A percentile compares a stretch with the other conserved stretches of the same genome.
phyloP scores from a whole-genome alignment of 257 asterid species.

The Handroanthus guayacan region DNA sequence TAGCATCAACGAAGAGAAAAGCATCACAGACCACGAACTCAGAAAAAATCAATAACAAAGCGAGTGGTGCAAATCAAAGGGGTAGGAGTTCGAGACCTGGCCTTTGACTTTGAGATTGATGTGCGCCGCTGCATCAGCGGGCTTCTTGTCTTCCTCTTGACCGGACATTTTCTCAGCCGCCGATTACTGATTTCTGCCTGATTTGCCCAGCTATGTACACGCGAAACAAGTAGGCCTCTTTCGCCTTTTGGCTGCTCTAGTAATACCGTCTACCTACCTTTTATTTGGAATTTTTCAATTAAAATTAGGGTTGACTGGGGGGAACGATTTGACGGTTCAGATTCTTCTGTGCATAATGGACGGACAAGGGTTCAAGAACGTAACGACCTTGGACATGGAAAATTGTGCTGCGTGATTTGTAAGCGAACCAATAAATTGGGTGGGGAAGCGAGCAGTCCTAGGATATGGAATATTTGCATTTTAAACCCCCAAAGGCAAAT shows the following conservation, averaged over 20 bases:
- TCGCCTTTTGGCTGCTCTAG: background rate
- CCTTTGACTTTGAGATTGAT: conserved; percentile 56
- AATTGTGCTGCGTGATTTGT: conserved; percentile 27
- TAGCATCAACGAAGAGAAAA: background rate
- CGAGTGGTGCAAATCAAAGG: background rate
- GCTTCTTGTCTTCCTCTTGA: conserved; percentile 54
- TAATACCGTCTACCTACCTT: background rate
- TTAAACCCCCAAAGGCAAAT: background rate
- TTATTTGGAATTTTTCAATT: background rate
- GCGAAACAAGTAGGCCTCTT: background rate
- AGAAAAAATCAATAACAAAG: background rate
- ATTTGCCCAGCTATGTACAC: background rate
- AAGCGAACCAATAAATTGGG: conserved; percentile 4
- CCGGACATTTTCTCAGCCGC: conserved; percentile 41
- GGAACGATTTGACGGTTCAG: conserved; percentile 22
- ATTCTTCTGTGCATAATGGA: conserved; percentile 19
- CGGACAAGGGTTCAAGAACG: background rate
- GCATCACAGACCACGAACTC: background rate
- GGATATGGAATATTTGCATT: conserved; percentile 8
- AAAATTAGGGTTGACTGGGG: background rate
- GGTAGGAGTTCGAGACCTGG: conserved; percentile 39
- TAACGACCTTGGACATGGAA: background rate
- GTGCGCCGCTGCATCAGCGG: conserved; percentile 41
- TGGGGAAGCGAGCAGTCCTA: background rate
- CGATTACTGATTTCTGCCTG: conserved; percentile 6